Evolutionary conservation across 805 yeast genomes (phyloP), one percentile per base, ranked within the genome.

Genomic region (Starmerella stigmatis): DNA sequence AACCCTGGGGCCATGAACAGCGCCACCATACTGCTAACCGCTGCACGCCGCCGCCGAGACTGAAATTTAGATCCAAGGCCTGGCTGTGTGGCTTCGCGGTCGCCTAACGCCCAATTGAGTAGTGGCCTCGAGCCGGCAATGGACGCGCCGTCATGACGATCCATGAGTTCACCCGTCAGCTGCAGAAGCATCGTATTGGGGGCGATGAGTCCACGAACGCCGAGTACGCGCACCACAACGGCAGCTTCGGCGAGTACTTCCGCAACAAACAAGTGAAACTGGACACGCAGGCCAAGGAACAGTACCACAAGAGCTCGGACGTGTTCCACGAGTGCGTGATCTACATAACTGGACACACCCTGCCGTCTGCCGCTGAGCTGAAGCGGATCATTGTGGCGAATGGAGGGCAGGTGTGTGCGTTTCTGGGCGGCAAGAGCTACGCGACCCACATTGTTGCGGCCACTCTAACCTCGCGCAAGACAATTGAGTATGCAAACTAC

Each of bases 381-480:
- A 89, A 83, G 56, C 72, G 78, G 45, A 55, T 85, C 53, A 78
- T 89, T 2, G 74, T 83, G 2, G 53, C 76, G 9, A 73, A 88
- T 61, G 96, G 97, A 0, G 98, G 98, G 0, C 70, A 65, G 42
- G 84, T 82, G 50, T 58, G 80, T 19, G 81, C 80, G 50, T 78
- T 75, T 62, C 61, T 89, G 33, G 69, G 75, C 4, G 77, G 80
- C 5, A 88, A 88, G 59, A 72, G 81, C 3, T 68, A 71, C 10
- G 92, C 80, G 0, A 83, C 96, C 0, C 97, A 92, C 63, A 80
- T 89, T 4, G 67, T 92, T 3, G 94, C 96, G 7, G 76, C 79
- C 45, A 69, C 76, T 23, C 60, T 89, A 50, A 86, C 97, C 0
- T 85, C 92, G 0, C 68, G 81, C 44, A 89, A 92, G 61, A 65